A percentile compares a stretch with the other conserved stretches of the same genome.
These are phyloP conservation scores for Nitzschia palea DNA, from an alignment of 108 stramenopile genomes.

Conservation along the genomic window DNA sequence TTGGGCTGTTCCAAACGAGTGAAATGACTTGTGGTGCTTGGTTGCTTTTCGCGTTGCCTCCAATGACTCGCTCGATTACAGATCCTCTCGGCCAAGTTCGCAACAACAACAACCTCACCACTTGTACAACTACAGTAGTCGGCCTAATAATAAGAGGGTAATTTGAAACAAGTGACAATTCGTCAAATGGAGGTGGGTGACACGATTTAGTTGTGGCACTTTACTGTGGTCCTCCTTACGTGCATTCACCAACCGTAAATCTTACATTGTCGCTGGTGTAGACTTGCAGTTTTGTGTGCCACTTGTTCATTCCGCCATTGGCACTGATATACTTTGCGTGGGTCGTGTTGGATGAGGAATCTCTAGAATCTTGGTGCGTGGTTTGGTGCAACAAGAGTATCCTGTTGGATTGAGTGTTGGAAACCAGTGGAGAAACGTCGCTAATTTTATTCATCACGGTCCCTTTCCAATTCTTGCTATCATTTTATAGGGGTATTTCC, in stretches of 20 bases:
- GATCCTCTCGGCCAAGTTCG: too few relatives aligned
- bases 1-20: too few relatives aligned
- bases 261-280: not conserved
- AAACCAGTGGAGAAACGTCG: too few relatives aligned
- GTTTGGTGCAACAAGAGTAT: not conserved
- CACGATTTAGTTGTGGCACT: too few relatives aligned
- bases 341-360: slow-evolving; percentile 14
- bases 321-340: slow-evolving; percentile 19
- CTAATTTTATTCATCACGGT: too few relatives aligned
- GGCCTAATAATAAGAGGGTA: not conserved
- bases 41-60: too few relatives aligned
- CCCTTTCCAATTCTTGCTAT: not conserved
- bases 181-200: too few relatives aligned
- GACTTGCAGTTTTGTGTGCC: slow-evolving; percentile 31
- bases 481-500: slow-evolving; percentile 8
- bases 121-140: not conserved
- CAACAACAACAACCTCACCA: not conserved
- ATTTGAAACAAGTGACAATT: too few relatives aligned
- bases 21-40: too few relatives aligned
- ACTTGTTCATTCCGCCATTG: slow-evolving; percentile 24
- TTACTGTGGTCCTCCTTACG: not conserved
- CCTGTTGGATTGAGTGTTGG: not conserved
- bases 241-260: not conserved
- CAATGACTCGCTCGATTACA: too few relatives aligned
- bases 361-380: slow-evolving; percentile 7